Conservation (phyloP, 371 early-diverging fungal genomes). For the Lichtheimia hyalospora region DNA sequence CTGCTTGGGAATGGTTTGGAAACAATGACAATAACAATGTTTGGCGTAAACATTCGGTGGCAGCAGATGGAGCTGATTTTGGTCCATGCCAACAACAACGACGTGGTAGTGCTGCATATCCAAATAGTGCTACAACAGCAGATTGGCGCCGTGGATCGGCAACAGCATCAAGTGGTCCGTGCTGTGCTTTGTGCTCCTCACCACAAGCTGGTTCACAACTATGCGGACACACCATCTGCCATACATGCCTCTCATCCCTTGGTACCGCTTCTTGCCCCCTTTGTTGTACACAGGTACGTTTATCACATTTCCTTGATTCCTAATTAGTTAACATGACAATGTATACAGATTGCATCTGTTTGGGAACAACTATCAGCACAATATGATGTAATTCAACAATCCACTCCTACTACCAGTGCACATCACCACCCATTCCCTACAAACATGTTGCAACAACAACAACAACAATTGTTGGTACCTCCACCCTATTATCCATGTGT, state of each 20-base stretch:
- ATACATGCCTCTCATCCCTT: slow-evolving; percentile 11
- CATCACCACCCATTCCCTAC: too few species aligned
- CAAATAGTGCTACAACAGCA: too few species aligned
- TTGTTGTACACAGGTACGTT: neutral
- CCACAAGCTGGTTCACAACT: slow-evolving; percentile 4
- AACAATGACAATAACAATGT: slow-evolving; percentile 5
- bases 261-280: neutral
- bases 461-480: slow-evolving; percentile 5
- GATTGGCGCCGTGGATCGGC: slow-evolving; percentile 10
- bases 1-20: slow-evolving; percentile 9
- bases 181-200: slow-evolving; percentile 6
- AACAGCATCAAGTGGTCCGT: neutral
- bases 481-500: slow-evolving; percentile 33
- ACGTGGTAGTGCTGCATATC: too few species aligned
- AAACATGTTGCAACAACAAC: slow-evolving; percentile 6
- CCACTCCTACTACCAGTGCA: slow-evolving; percentile 11
- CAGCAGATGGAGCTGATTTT: slow-evolving; percentile 16
- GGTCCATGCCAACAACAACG: slow-evolving; percentile 4
- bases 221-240: slow-evolving; percentile 24
- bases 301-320: too few species aligned
- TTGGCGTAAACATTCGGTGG: slow-evolving; percentile 25
- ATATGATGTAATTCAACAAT: too few species aligned
- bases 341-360: too few species aligned
- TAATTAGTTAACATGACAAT: too few species aligned
- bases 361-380: too few species aligned